Evolutionary conservation across 1,284 basidiomycete species (phyloP), one percentile per base, ranked within the genome.

Genomic region (Sutorius eximius): DNA sequence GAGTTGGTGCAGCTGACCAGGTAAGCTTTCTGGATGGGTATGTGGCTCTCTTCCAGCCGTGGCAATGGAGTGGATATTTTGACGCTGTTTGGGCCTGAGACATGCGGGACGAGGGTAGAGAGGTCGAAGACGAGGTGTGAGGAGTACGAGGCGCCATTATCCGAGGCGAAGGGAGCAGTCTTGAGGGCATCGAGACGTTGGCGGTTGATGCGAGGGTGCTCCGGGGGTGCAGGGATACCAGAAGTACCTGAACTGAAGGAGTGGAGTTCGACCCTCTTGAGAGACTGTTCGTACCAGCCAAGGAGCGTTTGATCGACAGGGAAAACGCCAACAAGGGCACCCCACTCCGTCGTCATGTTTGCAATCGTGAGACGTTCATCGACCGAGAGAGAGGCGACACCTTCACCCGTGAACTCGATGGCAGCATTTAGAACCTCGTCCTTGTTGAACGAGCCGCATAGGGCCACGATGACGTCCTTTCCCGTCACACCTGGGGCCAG

Each of bases 321-420:
- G 78, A 99, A 99, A 13, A 98, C 86, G 41, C 96, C 96, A 8
- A 87, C 94, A 1, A 99, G 83, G 1, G 96, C 96, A 49, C 96
- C 96, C 96, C 96, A 99, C 71, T 99, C 96, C 16, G 97, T 99
- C 4, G 96, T 98, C 96, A 99, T 99, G 73, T 97, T 97, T 33
- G 94, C 81, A 60, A 99, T 98, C 0, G 96, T 96, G 50, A 99
- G 79, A 34, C 96, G 83, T 67, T 99, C 95, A 68, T 99, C 96
- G 43, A 99, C 82, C 0, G 85, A 77, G 42, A 99, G 78, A 33
- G 85, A 80, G 24, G 81, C 68, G n/a, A 98, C 80, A 20, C 96
- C 97, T 34, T 91, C 86, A n/a, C 96, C 96, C 2, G 89, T 87
- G 73, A 99, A 99, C 71, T 99, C 97, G 71, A 99, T 91, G 3